phyloP scores from a whole-genome alignment of 129 eudicot genomes.

The Arctium minus region DNA sequence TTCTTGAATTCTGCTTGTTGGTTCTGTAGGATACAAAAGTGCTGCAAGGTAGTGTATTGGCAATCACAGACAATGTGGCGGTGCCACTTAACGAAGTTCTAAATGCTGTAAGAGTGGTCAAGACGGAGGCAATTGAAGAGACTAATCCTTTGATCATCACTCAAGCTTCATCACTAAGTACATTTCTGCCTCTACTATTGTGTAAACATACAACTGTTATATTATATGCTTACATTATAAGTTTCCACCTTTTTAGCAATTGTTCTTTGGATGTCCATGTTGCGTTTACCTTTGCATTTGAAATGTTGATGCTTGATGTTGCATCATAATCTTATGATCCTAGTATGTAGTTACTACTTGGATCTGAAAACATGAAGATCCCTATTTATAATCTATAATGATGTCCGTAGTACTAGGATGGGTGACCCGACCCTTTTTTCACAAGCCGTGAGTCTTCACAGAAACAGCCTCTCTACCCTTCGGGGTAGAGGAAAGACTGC shows the following conservation, averaged over 20 bases:
- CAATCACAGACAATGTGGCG: constrained; percentile 42
- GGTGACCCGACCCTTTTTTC: neutral
- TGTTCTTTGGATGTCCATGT: neutral
- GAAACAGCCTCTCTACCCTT: neutral
- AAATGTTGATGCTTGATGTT: neutral
- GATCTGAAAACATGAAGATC: neutral
- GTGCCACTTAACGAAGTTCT: constrained; percentile 32
- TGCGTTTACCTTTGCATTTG: neutral
- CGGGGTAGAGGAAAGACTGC: neutral
- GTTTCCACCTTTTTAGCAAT: neutral
- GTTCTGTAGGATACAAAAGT: constrained; percentile 25
- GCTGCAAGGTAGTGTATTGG: constrained; percentile 37
- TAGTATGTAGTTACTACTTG: neutral
- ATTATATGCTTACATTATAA: neutral
- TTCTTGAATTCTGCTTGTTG: neutral
- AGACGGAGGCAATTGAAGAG: constrained; percentile 23
- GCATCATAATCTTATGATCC: neutral
- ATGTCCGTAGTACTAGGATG: neutral
- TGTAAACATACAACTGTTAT: neutral
- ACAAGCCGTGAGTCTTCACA: neutral
- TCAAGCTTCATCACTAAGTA: constrained; percentile 56
- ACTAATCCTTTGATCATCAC: constrained; percentile 49
- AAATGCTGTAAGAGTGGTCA: constrained; percentile 31
- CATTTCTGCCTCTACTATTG: neutral
- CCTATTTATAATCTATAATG: neutral